Percentiles rank a stretch among this genome's conserved stretches.
These are phyloP conservation scores for Tinospora cordifolia DNA, from an alignment of 164 flowering plant species.

Conservation along the genomic window DNA sequence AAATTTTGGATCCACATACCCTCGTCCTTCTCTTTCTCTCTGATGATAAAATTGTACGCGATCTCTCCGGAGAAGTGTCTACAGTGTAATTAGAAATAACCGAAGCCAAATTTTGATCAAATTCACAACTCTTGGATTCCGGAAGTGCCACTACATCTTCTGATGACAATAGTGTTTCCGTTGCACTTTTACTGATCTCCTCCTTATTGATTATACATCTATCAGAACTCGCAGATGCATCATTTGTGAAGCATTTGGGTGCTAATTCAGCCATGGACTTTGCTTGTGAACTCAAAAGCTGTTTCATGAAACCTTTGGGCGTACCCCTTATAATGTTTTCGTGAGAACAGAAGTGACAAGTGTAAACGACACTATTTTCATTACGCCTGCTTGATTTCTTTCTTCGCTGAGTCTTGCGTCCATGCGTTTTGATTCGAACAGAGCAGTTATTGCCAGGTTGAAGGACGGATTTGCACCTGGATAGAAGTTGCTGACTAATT, in stretches of 20 bases:
- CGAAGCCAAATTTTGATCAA: constrained; percentile 3
- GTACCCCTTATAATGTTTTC: constrained; percentile 60
- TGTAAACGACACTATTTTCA: constrained; percentile 56
- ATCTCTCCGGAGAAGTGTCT: constrained; percentile 21
- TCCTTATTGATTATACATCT: background rate
- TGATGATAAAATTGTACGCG: constrained; percentile 22
- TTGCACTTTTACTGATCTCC: background rate
- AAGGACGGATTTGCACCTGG: constrained; percentile 78
- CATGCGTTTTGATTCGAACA: constrained; percentile 51
- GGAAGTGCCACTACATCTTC: constrained; percentile 6
- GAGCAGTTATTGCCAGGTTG: constrained; percentile 71
- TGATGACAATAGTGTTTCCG: background rate
- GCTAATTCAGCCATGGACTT: constrained; percentile 16
- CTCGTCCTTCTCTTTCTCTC: constrained; percentile 42
- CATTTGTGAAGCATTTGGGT: constrained; percentile 1
- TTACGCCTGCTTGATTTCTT: constrained; percentile 23
- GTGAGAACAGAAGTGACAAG: constrained; percentile 66
- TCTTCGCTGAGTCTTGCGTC: constrained; percentile 24
- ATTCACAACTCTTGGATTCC: background rate
- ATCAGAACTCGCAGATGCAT: background rate
- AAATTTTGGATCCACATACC: constrained; percentile 30
- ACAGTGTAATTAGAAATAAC: constrained; percentile 9
- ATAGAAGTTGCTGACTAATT: constrained; percentile 6
- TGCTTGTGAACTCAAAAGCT: constrained; percentile 29
- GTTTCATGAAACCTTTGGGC: constrained; percentile 53